phyloP scores from a whole-genome alignment of 148 eudicot genomes.

The Diospyros kaki region DNA sequence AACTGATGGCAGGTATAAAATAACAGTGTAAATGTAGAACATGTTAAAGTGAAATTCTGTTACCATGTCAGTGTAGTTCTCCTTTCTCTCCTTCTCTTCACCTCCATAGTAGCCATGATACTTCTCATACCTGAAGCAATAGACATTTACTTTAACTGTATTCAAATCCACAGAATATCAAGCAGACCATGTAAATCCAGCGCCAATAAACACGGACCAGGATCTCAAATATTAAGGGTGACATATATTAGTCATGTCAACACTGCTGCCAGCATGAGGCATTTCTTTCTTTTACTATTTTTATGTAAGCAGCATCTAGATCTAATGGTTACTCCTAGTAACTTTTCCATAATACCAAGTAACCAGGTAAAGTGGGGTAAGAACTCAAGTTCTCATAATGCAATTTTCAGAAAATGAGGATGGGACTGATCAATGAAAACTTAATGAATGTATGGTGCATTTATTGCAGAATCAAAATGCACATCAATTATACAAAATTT shows the following conservation, averaged over 20 bases:
- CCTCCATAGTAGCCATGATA: constrained; percentile 84
- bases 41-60: constrained; percentile 6
- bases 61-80: constrained; percentile 97
- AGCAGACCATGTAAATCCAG: not conserved
- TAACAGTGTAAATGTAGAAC: not conserved
- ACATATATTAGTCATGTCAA: not conserved
- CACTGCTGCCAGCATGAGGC: not conserved
- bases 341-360: not conserved
- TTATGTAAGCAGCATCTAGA: not conserved
- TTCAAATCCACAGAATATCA: not conserved
- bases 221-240: not conserved
- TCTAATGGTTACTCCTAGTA: not conserved
- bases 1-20: not conserved
- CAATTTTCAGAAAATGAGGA: not conserved
- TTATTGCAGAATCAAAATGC: not conserved
- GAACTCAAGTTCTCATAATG: not conserved
- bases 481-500: not conserved
- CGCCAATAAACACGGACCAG: not conserved
- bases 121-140: constrained; percentile 78
- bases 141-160: not conserved
- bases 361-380: not conserved
- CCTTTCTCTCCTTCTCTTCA: constrained; percentile 70
- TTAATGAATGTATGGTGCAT: not conserved
- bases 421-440: not conserved
- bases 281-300: not conserved